Conservation (phyloP, 1,284 basidiomycete species). For the Salmacisia buchloeana region DNA sequence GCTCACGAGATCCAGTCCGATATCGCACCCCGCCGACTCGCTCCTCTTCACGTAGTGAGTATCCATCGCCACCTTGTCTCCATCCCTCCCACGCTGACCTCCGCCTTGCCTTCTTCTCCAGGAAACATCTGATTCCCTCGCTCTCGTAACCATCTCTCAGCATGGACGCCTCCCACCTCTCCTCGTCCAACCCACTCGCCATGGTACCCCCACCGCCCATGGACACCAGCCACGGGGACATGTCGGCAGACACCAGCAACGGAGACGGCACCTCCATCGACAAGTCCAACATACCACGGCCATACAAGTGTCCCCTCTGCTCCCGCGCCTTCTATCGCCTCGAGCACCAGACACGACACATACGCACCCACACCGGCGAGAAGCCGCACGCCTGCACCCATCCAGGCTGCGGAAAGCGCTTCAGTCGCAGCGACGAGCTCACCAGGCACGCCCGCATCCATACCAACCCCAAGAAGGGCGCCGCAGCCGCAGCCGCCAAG, state of each 20-base stretch:
- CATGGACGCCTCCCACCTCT: too few species aligned
- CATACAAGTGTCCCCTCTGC: conserved; percentile 49
- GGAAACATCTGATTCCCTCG: too few species aligned
- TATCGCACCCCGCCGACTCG: too few species aligned
- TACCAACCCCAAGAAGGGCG: conserved; percentile 53
- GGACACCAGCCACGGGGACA: too few species aligned
- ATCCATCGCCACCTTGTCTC: too few species aligned
- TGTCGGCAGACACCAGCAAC: not conserved
- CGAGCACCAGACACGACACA: conserved; percentile 77
- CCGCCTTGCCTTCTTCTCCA: too few species aligned
- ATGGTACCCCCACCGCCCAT: too few species aligned
- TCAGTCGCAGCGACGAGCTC: conserved; percentile 93
- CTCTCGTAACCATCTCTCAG: too few species aligned
- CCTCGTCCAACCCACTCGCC: too few species aligned
- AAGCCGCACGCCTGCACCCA: conserved; percentile 91
- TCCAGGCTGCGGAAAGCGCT: conserved; percentile 94
- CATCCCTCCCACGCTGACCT: too few species aligned
- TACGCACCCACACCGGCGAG: conserved; percentile 95
- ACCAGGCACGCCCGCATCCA: conserved; percentile 94
- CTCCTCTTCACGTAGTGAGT: too few species aligned
- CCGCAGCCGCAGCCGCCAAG: not conserved
- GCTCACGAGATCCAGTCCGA: too few species aligned
- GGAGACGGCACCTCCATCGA: conserved; percentile 24
- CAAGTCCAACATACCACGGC: conserved; percentile 48
- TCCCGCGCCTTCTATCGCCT: conserved; percentile 48